Evolutionary conservation across 2,329 filamentous ascomycete genomes (phyloP).

Genomic region (Akanthomyces dipterigenus): DNA sequence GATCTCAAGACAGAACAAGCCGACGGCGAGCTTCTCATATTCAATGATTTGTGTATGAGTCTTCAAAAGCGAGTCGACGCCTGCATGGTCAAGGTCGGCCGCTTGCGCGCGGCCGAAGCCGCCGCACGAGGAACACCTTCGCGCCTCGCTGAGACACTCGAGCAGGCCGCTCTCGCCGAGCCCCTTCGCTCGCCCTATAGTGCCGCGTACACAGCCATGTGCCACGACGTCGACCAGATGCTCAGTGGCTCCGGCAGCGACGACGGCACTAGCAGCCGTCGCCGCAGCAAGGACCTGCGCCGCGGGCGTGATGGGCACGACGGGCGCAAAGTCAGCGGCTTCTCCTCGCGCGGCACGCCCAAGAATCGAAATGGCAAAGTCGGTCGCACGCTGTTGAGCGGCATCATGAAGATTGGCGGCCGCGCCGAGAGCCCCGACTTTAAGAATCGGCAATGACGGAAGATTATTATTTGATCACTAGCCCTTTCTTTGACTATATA

Average conservation of each 20-base stretch:
- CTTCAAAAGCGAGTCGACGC: constrained; percentile 46
- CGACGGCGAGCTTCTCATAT: constrained; percentile 47
- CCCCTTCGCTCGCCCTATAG: constrained; percentile 3
- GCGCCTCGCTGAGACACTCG: constrained; percentile 41
- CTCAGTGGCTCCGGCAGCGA: constrained; percentile 49
- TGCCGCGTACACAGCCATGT: constrained; percentile 15
- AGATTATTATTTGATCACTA: too few species aligned
- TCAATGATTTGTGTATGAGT: constrained; percentile 43
- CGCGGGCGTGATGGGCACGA: constrained; percentile 23
- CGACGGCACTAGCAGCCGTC: constrained; percentile 16
- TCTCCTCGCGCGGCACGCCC: constrained; percentile 22
- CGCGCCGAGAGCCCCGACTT: constrained; percentile 35
- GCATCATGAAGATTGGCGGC: constrained; percentile 38
- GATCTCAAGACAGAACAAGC: constrained; percentile 28
- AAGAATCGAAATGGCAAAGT: constrained; percentile 33
- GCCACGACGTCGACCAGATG: constrained; percentile 27
- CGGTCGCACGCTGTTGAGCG: constrained; percentile 35
- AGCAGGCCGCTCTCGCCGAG: constrained; percentile 35
- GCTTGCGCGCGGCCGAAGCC: constrained; percentile 32
- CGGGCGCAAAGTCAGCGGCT: constrained; percentile 21
- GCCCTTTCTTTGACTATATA: background rate
- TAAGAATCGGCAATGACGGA: constrained; percentile 17
- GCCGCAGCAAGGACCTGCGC: constrained; percentile 27
- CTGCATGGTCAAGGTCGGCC: constrained; percentile 44
- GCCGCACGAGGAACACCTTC: constrained; percentile 24